These are phyloP conservation scores for Cladobotryum protrusum DNA, from an alignment of 2,329 filamentous ascomycete genomes.

Conservation along the genomic window DNA sequence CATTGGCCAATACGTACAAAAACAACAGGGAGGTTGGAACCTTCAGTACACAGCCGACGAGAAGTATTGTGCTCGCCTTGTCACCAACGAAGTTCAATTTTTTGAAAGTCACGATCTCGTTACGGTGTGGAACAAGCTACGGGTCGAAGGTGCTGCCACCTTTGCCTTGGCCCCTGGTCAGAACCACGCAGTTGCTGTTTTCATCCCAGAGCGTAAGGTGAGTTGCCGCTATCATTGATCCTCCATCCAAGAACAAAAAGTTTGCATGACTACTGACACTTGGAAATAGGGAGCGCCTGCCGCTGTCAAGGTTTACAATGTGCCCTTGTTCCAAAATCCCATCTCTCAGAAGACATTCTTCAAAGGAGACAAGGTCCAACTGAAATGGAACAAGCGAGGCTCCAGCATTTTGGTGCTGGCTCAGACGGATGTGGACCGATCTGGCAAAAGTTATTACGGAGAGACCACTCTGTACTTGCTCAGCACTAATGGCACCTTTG, in stretches of 20 bases:
- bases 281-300: conserved; percentile 74
- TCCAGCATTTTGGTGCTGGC: conserved; percentile 90
- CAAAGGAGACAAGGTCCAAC: conserved; percentile 97
- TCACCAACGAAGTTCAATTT: conserved; percentile 97
- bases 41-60: conserved; percentile 95
- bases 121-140: conserved; percentile 92
- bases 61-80: conserved; percentile 82
- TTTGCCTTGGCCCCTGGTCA: conserved; percentile 87
- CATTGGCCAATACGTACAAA: conserved; percentile 88
- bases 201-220: conserved; percentile 93
- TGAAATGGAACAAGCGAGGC: conserved; percentile 94
- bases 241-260: not conserved
- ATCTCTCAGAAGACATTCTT: conserved; percentile 98
- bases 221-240: conserved; percentile 16
- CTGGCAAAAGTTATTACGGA: conserved; percentile 98
- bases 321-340: conserved; percentile 74
- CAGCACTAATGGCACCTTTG: conserved; percentile 84
- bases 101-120: conserved; percentile 81
- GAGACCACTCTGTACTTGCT: conserved; percentile 96
- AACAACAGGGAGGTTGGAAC: conserved; percentile 93
- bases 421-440: conserved; percentile 96
- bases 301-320: conserved; percentile 87
- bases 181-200: conserved; percentile 88
- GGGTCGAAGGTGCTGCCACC: conserved; percentile 81
- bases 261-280: not conserved